Evolutionary conservation across 805 yeast species (phyloP), one percentile per base, ranked within the genome.

Genomic region (Candida nonsorbophila): DNA sequence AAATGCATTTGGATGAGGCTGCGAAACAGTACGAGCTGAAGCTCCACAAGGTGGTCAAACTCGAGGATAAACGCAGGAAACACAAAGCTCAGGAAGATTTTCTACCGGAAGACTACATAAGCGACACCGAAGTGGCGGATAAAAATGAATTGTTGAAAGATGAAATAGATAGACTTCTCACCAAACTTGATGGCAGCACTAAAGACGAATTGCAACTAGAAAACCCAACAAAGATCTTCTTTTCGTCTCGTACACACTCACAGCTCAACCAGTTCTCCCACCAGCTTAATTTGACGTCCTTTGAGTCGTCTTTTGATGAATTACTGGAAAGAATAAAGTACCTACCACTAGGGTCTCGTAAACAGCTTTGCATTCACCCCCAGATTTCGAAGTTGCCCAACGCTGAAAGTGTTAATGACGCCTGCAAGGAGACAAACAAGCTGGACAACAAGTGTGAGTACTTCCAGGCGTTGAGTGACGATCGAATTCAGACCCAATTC

Each of bases 231-330:
- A 44, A 77, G 41, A 74, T 88, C 1, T 73, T 57, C 41, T 87
- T 78, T 47, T 69, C 94, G 0, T 85, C 96, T 2, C 63, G 97
- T 53, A 88, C 97, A 0, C 97, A 88, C 47, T 84, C 96, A 0
- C 97, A 88, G 49, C 59, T 88, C 25, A 65, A 67, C 20, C 97
- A 88, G 47, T 84, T 88, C 46, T 74, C 86, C 0, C 70, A 74
- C 10, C 96, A 90, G 42, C 54, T 88, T 21, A 49, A 63, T 24
- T 45, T 81, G 14, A 75, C 94, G 0, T 38, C 56, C 0, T 79
- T 85, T 33, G 80, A 82, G 2, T 70, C 94, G 0, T 72, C 87
- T 0, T 61, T 77, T 32, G 55, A 44, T 10, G 60, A 52, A 2
- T 22, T 56, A 0, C 36, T 44, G 1, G 92, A 82, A 50, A 62